Percentiles rank a stretch among this genome's conserved stretches.
Conservation (phyloP, 768 basidiomycete species). For the Leccinum variicolor region DNA sequence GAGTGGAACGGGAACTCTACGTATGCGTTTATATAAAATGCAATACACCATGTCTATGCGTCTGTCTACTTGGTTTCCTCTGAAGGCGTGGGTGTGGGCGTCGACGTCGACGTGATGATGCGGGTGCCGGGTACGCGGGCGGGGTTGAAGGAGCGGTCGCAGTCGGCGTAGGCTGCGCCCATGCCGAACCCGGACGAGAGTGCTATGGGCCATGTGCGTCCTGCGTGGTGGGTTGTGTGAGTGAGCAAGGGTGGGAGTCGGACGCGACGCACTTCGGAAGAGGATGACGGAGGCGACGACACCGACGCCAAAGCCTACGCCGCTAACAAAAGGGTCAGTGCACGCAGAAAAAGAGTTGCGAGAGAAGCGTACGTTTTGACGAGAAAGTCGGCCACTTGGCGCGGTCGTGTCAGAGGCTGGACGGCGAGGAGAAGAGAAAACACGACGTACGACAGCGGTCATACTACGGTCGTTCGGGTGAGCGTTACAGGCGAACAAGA, state of each 20-base stretch:
- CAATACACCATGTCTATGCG: constrained; percentile 15
- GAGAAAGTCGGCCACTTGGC: constrained; percentile 74
- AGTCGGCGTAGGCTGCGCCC: constrained; percentile 87
- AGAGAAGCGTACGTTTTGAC: constrained; percentile 74
- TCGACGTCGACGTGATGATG: constrained; percentile 44
- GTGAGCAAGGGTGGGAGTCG: not conserved
- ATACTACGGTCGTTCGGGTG: constrained; percentile 49
- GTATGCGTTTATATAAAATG: not conserved
- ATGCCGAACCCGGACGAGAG: constrained; percentile 84
- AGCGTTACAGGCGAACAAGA: not conserved
- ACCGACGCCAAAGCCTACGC: constrained; percentile 85
- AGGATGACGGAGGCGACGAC: constrained; percentile 87
- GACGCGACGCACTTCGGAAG: constrained; percentile 73
- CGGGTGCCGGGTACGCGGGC: constrained; percentile 83
- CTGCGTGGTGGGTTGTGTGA: constrained; percentile 37
- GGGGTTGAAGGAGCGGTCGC: constrained; percentile 91
- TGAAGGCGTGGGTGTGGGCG: not conserved
- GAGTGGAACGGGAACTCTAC: not conserved
- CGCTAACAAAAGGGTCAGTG: constrained; percentile 42
- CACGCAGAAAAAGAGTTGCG: not conserved
- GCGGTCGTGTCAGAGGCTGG: constrained; percentile 3
- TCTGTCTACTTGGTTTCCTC: constrained; percentile 24
- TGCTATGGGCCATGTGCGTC: constrained; percentile 90
- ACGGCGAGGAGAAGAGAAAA: constrained; percentile 18
- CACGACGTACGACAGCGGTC: constrained; percentile 80